Percentiles rank a stretch among this genome's conserved stretches.
Conservation (phyloP, 2,329 filamentous ascomycete genomes). For the Pestalotiopsis sp. region DNA sequence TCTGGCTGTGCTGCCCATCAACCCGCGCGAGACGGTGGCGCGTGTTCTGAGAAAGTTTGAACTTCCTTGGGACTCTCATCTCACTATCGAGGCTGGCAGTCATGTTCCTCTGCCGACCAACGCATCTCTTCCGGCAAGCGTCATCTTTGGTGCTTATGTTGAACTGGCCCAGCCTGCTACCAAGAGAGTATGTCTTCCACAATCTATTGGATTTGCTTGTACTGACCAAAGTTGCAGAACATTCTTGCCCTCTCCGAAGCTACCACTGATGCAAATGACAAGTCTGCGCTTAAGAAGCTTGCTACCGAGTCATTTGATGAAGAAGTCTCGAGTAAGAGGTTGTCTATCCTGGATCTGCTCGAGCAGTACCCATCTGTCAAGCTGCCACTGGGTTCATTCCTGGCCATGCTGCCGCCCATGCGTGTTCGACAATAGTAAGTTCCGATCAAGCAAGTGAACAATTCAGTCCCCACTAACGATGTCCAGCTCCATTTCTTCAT, state of each 20-base stretch:
- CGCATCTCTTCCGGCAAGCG: constrained; percentile 51
- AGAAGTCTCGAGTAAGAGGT: constrained; percentile 24
- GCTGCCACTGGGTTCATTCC: constrained; percentile 43
- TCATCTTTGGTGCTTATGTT: constrained; percentile 59
- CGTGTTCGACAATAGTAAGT: constrained; percentile 57
- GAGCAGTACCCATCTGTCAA: constrained; percentile 40
- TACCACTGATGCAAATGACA: constrained; percentile 43
- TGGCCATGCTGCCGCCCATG: constrained; percentile 63
- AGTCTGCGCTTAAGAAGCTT: constrained; percentile 42
- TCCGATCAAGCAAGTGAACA: too few species aligned
- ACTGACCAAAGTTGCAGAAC: constrained; percentile 27
- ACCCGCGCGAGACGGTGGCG: constrained; percentile 54
- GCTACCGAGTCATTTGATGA: constrained; percentile 30
- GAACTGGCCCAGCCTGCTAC: constrained; percentile 63
- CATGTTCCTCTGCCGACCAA: constrained; percentile 45
- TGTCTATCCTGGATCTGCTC: constrained; percentile 28
- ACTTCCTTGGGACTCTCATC: constrained; percentile 59
- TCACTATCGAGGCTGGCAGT: constrained; percentile 47
- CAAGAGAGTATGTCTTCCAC: constrained; percentile 39
- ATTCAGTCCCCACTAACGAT: background rate
- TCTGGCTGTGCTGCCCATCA: constrained; percentile 61
- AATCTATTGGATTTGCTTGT: background rate
- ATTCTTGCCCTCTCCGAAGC: constrained; percentile 51
- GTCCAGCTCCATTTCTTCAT: constrained; percentile 54
- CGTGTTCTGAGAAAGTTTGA: constrained; percentile 58